These are phyloP conservation scores for Dothideomycetes sp. DNA, from an alignment of 2,329 filamentous ascomycete species.

Conservation along the genomic window DNA sequence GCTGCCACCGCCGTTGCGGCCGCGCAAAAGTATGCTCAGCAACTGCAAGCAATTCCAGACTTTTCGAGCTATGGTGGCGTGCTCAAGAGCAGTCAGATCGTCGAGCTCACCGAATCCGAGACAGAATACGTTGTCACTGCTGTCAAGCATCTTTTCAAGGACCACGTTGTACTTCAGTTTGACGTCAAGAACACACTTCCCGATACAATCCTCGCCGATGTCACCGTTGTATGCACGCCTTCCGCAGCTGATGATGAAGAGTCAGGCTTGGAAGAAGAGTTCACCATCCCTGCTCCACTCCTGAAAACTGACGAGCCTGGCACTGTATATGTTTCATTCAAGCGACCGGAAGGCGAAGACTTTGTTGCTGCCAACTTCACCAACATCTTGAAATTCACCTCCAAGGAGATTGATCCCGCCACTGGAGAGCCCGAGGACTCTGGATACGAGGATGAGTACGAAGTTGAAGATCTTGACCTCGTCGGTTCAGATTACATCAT, in stretches of 20 bases:
- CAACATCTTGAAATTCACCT: slow-evolving; percentile 92
- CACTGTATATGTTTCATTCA: slow-evolving; percentile 91
- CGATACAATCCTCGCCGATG: slow-evolving; percentile 81
- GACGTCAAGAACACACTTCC: slow-evolving; percentile 96
- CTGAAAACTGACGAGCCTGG: slow-evolving; percentile 78
- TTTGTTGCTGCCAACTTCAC: slow-evolving; percentile 75
- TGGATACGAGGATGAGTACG: slow-evolving; percentile 96
- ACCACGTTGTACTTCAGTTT: slow-evolving; percentile 90
- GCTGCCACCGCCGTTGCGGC: slow-evolving; percentile 62
- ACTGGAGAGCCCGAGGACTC: slow-evolving; percentile 85
- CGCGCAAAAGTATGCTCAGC: slow-evolving; percentile 79
- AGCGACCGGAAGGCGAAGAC: slow-evolving; percentile 66
- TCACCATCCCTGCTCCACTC: slow-evolving; percentile 80
- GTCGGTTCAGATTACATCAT: slow-evolving; percentile 87
- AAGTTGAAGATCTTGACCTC: slow-evolving; percentile 87
- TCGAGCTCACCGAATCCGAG: slow-evolving; percentile 92
- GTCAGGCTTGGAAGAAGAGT: slow-evolving; percentile 60
- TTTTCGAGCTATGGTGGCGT: slow-evolving; percentile 80
- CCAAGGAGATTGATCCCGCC: slow-evolving; percentile 92
- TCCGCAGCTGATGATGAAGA: slow-evolving; percentile 77
- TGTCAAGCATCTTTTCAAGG: slow-evolving; percentile 96
- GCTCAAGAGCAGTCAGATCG: slow-evolving; percentile 76
- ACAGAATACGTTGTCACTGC: slow-evolving; percentile 93
- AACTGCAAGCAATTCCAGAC: slow-evolving; percentile 80
- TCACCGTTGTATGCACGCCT: slow-evolving; percentile 71